Percentiles rank a stretch among this genome's conserved stretches.
phyloP scores from a whole-genome alignment of 208 protist genomes.

The Strigomonas oncopelti region DNA sequence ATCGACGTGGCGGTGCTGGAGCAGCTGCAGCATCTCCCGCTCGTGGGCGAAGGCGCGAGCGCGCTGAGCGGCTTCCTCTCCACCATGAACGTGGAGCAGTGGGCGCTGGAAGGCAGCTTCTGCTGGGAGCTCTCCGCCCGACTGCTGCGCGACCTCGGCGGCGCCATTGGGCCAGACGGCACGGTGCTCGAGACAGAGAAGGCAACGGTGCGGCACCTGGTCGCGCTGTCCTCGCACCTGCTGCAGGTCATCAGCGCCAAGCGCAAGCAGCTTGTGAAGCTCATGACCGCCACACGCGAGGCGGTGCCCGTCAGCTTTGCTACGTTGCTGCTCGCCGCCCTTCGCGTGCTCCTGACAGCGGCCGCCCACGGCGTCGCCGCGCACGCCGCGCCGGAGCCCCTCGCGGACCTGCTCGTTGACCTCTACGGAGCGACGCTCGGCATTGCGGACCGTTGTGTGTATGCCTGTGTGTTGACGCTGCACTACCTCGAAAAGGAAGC shows the following conservation, averaged over 20 bases:
- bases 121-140: slow-evolving; percentile 32
- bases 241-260: slow-evolving; percentile 2
- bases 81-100: slow-evolving; percentile 14
- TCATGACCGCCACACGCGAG: slow-evolving; percentile 15
- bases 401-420: slow-evolving; percentile 25
- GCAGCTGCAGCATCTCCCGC: slow-evolving; percentile 9
- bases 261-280: slow-evolving; percentile 4
- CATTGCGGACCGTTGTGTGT: slow-evolving; percentile 67
- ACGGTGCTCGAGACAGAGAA: background rate
- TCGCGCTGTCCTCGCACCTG: background rate
- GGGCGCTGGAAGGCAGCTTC: slow-evolving; percentile 22
- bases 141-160: slow-evolving; percentile 22
- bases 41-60: background rate
- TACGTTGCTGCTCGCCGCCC: slow-evolving; percentile 31
- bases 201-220: background rate
- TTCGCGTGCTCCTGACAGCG: slow-evolving; percentile 22
- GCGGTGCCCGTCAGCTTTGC: slow-evolving; percentile 23
- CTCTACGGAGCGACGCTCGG: slow-evolving; percentile 57
- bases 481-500: slow-evolving; percentile 44
- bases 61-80: background rate
- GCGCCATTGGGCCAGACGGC: background rate
- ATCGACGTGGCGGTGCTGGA: slow-evolving; percentile 41
- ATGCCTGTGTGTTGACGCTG: slow-evolving; percentile 63
- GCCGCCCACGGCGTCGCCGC: background rate
- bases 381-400: background rate